A percentile compares a stretch with the other conserved stretches of the same genome.
These are phyloP conservation scores for Glonium stellatum DNA, from an alignment of 495 filamentous ascomycete genomes.

Conservation along the genomic window DNA sequence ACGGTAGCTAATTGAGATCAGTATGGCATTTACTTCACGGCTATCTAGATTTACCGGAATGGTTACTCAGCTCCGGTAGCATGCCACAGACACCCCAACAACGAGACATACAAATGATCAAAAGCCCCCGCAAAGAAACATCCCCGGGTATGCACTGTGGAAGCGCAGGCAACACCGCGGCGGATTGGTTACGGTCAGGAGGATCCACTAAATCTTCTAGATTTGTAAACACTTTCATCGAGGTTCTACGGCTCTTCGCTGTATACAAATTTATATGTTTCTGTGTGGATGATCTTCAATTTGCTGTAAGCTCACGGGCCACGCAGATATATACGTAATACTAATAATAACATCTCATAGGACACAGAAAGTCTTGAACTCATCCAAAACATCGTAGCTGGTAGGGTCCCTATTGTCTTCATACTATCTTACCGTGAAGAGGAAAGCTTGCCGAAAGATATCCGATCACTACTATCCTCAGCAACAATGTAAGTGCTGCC, in stretches of 20 bases:
- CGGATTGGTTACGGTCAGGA: slow-evolving; percentile 64
- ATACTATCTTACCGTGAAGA: slow-evolving; percentile 60
- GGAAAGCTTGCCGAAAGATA: slow-evolving; percentile 32
- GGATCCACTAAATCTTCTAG: slow-evolving; percentile 66
- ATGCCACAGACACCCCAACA: slow-evolving; percentile 24
- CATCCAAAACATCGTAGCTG: slow-evolving; percentile 62
- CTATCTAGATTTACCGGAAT: slow-evolving; percentile 70
- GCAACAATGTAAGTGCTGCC: slow-evolving; percentile 35
- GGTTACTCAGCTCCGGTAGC: slow-evolving; percentile 49
- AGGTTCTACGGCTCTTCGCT: slow-evolving; percentile 72
- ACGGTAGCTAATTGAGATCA: slow-evolving; percentile 29
- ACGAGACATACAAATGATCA: slow-evolving; percentile 23
- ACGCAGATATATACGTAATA: no score
- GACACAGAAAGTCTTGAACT: slow-evolving; percentile 80
- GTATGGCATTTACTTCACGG: slow-evolving; percentile 73
- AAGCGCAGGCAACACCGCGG: slow-evolving; percentile 45
- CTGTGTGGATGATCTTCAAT: slow-evolving; percentile 79
- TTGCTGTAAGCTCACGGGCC: slow-evolving; percentile 39
- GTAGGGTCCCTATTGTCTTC: slow-evolving; percentile 69
- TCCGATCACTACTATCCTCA: slow-evolving; percentile 23
- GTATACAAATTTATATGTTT: slow-evolving; percentile 74
- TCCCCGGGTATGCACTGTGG: slow-evolving; percentile 23
- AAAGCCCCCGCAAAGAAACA: slow-evolving; percentile 11
- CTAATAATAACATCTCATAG: no score
- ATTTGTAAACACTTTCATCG: slow-evolving; percentile 74